Evolutionary conservation across 2,329 filamentous ascomycete species (phyloP).

Genomic region (Immersiporthe knoxdaviesiana): DNA sequence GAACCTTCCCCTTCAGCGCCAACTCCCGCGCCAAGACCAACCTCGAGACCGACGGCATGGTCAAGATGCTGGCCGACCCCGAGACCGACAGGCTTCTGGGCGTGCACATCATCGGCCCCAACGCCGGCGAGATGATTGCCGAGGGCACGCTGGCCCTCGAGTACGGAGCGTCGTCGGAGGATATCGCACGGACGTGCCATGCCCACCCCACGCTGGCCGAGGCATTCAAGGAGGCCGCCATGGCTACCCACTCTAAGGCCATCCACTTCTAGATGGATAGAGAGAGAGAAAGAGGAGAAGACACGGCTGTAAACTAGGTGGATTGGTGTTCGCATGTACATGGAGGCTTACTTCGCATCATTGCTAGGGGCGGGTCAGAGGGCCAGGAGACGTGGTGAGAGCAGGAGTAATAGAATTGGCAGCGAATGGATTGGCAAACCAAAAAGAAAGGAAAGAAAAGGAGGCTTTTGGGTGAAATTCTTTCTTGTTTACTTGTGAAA

Average conservation of each 20-base stretch:
- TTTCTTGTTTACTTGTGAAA: neutral
- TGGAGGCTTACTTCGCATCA: slow-evolving; percentile 20
- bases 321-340: slow-evolving; percentile 25
- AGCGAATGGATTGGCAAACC: slow-evolving; percentile 1
- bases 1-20: slow-evolving; percentile 95
- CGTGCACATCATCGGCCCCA: slow-evolving; percentile 93
- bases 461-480: neutral
- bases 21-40: slow-evolving; percentile 99
- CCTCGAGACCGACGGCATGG: slow-evolving; percentile 90
- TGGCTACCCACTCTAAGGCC: slow-evolving; percentile 93
- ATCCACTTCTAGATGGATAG: slow-evolving; percentile 78
- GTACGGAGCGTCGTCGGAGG: slow-evolving; percentile 94
- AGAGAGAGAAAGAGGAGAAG: neutral
- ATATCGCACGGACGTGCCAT: slow-evolving; percentile 92
- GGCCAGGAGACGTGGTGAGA: slow-evolving; percentile 15
- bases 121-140: slow-evolving; percentile 99
- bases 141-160: slow-evolving; percentile 94
- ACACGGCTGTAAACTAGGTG: slow-evolving; percentile 12
- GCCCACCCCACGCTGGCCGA: slow-evolving; percentile 95
- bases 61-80: slow-evolving; percentile 95
- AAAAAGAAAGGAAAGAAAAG: neutral
- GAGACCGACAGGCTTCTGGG: slow-evolving; percentile 96
- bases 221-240: slow-evolving; percentile 99
- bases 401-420: slow-evolving; percentile 27
- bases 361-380: slow-evolving; percentile 4